Evolutionary conservation across 192 early-diverging fungal species (phyloP).

Genomic region (Gigaspora rosea): DNA sequence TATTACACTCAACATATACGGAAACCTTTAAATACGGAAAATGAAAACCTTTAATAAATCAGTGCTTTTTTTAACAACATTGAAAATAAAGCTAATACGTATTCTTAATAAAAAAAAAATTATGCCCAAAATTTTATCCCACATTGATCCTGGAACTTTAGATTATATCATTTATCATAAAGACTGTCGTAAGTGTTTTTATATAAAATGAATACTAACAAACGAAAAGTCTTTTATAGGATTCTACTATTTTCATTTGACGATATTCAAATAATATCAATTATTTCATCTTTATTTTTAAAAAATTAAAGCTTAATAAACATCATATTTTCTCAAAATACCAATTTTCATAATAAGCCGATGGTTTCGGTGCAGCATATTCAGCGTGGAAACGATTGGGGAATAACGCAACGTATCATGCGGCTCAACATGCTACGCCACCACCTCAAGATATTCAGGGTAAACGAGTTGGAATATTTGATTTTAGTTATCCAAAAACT

Average conservation of each 20-base stretch:
- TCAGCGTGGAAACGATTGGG: conserved; percentile 9
- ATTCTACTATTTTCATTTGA: too few relatives aligned
- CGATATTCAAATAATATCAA: too few relatives aligned
- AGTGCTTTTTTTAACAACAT: too few relatives aligned
- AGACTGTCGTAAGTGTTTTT: background rate
- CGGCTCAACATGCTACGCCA: background rate
- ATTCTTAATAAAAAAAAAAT: too few relatives aligned
- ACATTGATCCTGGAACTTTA: conserved; percentile 12
- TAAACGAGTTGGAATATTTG: conserved; percentile 2
- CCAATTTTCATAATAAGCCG: background rate
- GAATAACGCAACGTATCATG: background rate
- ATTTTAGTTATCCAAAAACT: background rate
- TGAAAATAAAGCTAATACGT: too few relatives aligned
- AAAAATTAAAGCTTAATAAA: too few relatives aligned
- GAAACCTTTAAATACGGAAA: too few relatives aligned
- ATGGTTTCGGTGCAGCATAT: conserved; percentile 11
- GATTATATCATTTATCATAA: conserved; percentile 19
- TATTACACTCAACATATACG: too few relatives aligned
- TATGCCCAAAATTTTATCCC: background rate
- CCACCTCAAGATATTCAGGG: background rate
- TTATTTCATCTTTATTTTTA: too few relatives aligned
- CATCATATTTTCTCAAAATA: background rate
- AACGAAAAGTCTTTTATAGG: too few relatives aligned
- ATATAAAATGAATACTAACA: background rate
- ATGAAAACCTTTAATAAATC: too few relatives aligned